A percentile compares a stretch with the other conserved stretches of the same genome.
phyloP scores from a whole-genome alignment of 306 rosid genomes.

The Cercis canadensis region DNA sequence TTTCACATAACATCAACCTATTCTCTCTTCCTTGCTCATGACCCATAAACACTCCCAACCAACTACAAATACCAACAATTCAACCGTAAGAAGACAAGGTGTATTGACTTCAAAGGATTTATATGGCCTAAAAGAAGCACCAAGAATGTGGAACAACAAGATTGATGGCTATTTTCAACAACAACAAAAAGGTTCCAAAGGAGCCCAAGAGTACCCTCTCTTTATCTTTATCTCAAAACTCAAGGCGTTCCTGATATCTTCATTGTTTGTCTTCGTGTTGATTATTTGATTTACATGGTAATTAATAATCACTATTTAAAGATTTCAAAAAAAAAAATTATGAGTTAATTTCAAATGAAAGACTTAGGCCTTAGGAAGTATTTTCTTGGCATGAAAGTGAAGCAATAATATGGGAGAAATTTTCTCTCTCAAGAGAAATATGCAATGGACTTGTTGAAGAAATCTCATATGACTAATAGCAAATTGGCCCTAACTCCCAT shows the following conservation, averaged over 20 bases:
- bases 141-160: neutral
- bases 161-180: neutral
- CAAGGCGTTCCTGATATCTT: neutral
- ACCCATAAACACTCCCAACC: too few relatives aligned
- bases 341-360: constrained; percentile 9
- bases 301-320: neutral
- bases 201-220: neutral
- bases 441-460: neutral
- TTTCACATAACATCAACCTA: too few relatives aligned
- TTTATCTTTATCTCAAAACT: neutral
- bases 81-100: neutral
- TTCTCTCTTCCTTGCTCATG: too few relatives aligned
- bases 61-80: too few relatives aligned
- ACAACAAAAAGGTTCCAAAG: neutral
- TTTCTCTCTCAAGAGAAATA: constrained; percentile 5
- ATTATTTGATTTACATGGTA: neutral
- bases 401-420: neutral
- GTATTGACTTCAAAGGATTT: neutral
- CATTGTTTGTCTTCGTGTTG: neutral
- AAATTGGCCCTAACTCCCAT: neutral
- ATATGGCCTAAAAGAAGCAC: neutral
- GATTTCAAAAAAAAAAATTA: neutral
- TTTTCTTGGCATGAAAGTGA: constrained; percentile 11
- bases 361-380: neutral
- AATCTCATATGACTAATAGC: neutral